Base-by-base conservation (phyloP, 2,329 filamentous ascomycete species). In the Claviceps monticola region DNA sequence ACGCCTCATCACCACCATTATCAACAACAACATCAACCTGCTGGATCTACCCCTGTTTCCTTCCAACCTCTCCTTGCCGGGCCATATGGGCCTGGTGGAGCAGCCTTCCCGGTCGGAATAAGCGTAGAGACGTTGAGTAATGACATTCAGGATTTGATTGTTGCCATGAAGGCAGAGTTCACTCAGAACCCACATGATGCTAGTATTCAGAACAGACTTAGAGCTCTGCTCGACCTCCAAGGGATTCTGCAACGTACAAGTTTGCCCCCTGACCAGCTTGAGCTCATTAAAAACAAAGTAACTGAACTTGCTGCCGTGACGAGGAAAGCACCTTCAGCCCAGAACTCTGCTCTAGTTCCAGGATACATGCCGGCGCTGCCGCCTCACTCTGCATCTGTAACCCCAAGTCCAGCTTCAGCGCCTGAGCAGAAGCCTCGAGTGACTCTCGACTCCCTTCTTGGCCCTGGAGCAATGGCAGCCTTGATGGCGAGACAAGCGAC, bases 221-320 rank as follows among this genome's bases (percentile, higher is more conserved):
- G 88, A 70, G 88, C 89, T 56, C 79, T 96, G 60, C 73, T 90
- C 68, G 87, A 93, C 67, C 78, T 97, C 57, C 88, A 95, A 71
- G 62, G 60, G 54, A 81, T 76, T 59, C 73, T 96, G 63, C 82
- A 86, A 66, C 83, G 76, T 59, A 85, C 88, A 67, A 82, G 83
- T 63, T 75, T 95, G 65, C 84, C 84, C 54, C 81, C 82, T 61
- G 83, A 90, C 62, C 86, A 95, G 71, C 77, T 95, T 64, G 82
- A 86, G 68, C 80, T 86, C 66, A 86, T 95, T 68, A 87, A 84
- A 68, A 83, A 84, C 65, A 88, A 93, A 77, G 83, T 96, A 68
- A 82, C 84, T 66, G 81, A 83, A 67, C 78, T 95, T 66, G 79
- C 67, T 67, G 63, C 80, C 74, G 70, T 78, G 79, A 77, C 76